These are phyloP conservation scores for Cudoniella acicularis DNA, from an alignment of 495 filamentous ascomycete species.

Conservation along the genomic window DNA sequence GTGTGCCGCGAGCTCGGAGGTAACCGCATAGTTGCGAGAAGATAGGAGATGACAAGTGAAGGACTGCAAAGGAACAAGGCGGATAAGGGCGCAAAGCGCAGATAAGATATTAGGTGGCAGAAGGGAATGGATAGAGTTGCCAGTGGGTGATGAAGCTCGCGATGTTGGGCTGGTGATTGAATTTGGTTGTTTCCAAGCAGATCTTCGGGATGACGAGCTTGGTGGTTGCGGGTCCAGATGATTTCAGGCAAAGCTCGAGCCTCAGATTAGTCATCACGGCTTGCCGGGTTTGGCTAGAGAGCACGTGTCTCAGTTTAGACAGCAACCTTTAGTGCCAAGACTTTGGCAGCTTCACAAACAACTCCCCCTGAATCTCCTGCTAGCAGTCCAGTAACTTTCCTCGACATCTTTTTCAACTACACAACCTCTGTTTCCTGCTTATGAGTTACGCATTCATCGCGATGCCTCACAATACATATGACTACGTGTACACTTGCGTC, in stretches of 20 bases:
- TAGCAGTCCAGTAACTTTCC: too few species aligned
- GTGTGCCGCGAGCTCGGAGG: conserved; percentile 17
- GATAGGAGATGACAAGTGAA: neutral
- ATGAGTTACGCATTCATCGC: too few species aligned
- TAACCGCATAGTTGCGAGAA: conserved; percentile 23
- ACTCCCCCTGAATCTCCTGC: too few species aligned
- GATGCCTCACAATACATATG: too few species aligned
- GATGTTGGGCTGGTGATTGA: neutral
- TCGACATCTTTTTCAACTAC: too few species aligned
- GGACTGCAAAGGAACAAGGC: neutral
- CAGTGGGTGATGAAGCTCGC: neutral
- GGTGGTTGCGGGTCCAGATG: too few species aligned
- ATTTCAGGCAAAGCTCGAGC: neutral
- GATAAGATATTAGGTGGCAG: neutral
- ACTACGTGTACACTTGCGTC: too few species aligned
- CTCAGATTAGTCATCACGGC: neutral
- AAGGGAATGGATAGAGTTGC: neutral
- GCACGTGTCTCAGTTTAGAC: too few species aligned
- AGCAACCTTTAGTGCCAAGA: too few species aligned
- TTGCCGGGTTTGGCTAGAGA: neutral
- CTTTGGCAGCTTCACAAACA: too few species aligned
- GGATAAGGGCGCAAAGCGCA: neutral
- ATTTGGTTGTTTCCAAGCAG: neutral
- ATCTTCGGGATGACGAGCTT: neutral
- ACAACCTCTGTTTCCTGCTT: too few species aligned